Evolutionary conservation across 2,329 filamentous ascomycete species (phyloP).

Genomic region (Fusarium solani-melongenae): DNA sequence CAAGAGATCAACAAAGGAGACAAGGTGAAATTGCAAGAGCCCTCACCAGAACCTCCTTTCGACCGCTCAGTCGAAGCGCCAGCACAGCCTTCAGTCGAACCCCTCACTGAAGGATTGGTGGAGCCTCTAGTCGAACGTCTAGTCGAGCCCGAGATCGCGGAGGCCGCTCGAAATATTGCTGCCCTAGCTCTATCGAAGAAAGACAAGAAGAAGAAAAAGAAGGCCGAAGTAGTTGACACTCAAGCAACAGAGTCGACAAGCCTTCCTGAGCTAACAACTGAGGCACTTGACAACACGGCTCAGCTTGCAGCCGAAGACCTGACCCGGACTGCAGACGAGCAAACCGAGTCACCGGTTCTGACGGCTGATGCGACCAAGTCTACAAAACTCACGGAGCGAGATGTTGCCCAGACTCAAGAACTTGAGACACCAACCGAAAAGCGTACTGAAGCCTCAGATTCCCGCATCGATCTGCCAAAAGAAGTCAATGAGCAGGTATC

Average conservation of each 20-base stretch:
- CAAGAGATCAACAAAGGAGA: constrained; percentile 3
- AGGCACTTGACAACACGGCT: neutral
- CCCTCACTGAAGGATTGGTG: neutral
- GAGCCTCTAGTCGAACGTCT: neutral
- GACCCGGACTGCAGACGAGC: neutral
- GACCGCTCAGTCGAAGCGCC: neutral
- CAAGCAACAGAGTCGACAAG: neutral
- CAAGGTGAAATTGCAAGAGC: neutral
- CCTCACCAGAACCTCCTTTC: neutral
- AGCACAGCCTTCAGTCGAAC: neutral
- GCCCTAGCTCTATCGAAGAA: constrained; percentile 28
- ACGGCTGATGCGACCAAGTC: neutral
- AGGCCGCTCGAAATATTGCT: constrained; percentile 21
- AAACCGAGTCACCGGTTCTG: neutral
- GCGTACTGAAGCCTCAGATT: neutral
- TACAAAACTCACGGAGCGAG: neutral
- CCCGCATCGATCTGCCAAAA: neutral
- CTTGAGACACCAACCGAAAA: neutral
- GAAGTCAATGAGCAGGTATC: neutral
- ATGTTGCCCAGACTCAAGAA: neutral
- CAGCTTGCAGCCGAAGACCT: neutral
- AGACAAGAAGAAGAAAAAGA: constrained; percentile 35
- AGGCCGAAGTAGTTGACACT: constrained; percentile 17
- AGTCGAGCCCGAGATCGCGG: neutral
- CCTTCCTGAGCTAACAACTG: neutral